These are phyloP conservation scores for Penicillium ucsense DNA, from an alignment of 495 filamentous ascomycete genomes.

Conservation along the genomic window DNA sequence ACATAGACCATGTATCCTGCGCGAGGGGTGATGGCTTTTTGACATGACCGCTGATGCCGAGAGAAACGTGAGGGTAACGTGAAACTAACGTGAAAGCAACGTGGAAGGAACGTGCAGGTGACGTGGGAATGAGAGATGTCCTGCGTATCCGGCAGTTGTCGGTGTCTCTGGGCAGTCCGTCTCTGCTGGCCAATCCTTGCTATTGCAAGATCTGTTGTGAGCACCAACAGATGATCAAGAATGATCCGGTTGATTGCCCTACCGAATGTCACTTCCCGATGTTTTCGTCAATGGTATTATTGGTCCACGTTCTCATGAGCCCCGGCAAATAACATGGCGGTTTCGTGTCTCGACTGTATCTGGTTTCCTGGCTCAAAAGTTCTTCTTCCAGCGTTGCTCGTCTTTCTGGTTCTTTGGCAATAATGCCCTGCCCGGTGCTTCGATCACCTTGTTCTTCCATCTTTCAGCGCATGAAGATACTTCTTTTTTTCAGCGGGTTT, in stretches of 20 bases:
- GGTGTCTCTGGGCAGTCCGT: conserved; percentile 15
- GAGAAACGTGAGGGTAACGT: conserved; percentile 4
- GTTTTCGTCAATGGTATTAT: too few species aligned
- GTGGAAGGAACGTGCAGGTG: not conserved
- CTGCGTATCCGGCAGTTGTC: conserved; percentile 9
- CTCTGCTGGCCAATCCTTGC: conserved; percentile 1
- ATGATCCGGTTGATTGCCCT: not conserved
- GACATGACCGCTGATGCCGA: conserved; percentile 1
- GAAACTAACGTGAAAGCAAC: not conserved
- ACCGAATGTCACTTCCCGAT: not conserved
- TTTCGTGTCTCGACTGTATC: too few species aligned
- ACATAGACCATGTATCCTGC: conserved; percentile 10
- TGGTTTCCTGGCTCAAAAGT: too few species aligned
- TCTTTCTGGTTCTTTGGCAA: too few species aligned
- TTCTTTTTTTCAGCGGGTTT: not conserved
- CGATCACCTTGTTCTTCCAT: not conserved
- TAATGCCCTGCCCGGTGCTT: not conserved
- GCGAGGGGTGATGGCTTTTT: conserved; percentile 12
- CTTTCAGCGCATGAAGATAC: not conserved
- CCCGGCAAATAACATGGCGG: too few species aligned
- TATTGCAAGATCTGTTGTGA: not conserved
- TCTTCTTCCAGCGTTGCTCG: too few species aligned
- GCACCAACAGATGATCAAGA: not conserved
- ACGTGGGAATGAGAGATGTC: conserved; percentile 6
- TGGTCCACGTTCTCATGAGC: too few species aligned